Conservation (phyloP, 2,329 filamentous ascomycete genomes). For the Claviceps sp. region DNA sequence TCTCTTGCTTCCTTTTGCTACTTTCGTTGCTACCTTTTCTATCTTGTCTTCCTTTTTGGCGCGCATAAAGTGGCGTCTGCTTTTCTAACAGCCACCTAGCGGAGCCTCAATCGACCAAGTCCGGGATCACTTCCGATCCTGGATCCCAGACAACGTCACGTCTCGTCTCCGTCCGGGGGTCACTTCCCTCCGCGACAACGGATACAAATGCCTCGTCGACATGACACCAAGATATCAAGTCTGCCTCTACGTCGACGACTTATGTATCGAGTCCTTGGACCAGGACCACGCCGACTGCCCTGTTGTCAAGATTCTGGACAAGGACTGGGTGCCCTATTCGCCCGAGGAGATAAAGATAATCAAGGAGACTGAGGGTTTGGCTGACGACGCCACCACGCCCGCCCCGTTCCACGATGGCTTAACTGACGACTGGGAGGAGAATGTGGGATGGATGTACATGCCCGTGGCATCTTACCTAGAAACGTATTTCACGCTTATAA, state of each 20-base stretch:
- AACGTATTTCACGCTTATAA: too few species aligned
- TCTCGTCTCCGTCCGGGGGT: background rate
- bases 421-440: too few species aligned
- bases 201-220: background rate
- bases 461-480: too few species aligned
- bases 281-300: background rate
- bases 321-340: background rate
- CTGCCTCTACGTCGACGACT: slow-evolving; percentile 1
- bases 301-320: background rate
- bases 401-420: background rate
- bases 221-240: background rate
- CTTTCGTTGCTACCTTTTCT: background rate
- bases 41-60: too few species aligned
- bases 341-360: background rate
- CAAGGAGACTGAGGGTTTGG: too few species aligned
- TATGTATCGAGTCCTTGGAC: background rate
- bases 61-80: too few species aligned
- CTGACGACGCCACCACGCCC: background rate
- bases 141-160: background rate
- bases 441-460: too few species aligned
- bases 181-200: background rate
- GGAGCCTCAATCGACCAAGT: slow-evolving; percentile 1
- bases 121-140: slow-evolving; percentile 2
- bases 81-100: background rate
- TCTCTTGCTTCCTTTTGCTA: background rate